These are phyloP conservation scores for Talaromyces marneffei DNA, from an alignment of 2,329 filamentous ascomycete species.

Conservation along the genomic window DNA sequence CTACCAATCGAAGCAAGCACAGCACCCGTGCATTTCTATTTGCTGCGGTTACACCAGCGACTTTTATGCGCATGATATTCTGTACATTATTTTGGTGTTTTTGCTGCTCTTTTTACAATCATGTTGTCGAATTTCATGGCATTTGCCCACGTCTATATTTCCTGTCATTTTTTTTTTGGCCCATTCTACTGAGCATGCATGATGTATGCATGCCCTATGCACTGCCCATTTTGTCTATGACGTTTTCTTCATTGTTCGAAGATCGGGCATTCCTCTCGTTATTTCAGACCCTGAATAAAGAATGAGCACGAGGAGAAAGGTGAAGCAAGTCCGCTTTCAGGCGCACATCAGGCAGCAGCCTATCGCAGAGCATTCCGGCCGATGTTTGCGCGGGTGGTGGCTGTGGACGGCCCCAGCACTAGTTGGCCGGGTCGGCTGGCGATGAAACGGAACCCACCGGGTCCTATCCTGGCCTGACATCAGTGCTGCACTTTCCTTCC, in stretches of 20 bases:
- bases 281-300: not conserved
- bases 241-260: not conserved
- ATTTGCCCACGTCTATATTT: constrained; percentile 3
- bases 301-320: not conserved
- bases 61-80: not conserved
- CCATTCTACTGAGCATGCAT: not conserved
- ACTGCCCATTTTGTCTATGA: not conserved
- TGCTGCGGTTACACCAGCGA: not conserved
- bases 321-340: constrained; percentile 2
- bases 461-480: not conserved
- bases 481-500: not conserved
- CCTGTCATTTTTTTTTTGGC: constrained; percentile 13
- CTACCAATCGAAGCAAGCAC: constrained; percentile 7
- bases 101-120: not conserved
- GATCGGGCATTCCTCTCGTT: not conserved
- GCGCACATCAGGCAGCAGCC: constrained; percentile 4
- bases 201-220: not conserved
- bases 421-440: not conserved
- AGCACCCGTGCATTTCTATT: not conserved
- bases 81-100: not conserved
- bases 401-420: constrained; percentile 3
- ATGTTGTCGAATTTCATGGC: not conserved
- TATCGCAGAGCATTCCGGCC: not conserved
- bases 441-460: constrained; percentile 2
- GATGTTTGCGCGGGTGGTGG: not conserved